A percentile compares a stretch with the other conserved stretches of the same genome.
These are phyloP conservation scores for Clavariopsis aquatica DNA, from an alignment of 495 filamentous ascomycete species.

Conservation along the genomic window DNA sequence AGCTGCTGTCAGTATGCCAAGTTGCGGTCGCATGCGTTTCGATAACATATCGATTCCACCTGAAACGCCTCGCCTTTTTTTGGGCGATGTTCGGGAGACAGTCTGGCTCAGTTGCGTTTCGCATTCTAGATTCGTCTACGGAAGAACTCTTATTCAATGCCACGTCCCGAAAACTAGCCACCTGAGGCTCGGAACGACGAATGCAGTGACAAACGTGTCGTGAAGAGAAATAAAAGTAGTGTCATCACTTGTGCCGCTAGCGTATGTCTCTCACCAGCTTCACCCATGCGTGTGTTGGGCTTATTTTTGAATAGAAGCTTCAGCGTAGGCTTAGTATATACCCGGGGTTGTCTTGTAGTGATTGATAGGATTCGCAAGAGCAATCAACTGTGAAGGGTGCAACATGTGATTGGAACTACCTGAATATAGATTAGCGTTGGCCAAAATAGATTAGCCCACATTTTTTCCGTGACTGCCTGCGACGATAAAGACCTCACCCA, in stretches of 20 bases:
- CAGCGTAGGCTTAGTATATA: neutral
- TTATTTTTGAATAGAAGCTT: neutral
- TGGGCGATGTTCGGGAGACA: neutral
- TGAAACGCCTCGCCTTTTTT: neutral
- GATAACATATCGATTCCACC: slow-evolving; percentile 21
- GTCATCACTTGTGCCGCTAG: no score
- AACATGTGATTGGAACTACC: neutral
- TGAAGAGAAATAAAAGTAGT: no score
- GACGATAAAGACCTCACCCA: slow-evolving; percentile 12
- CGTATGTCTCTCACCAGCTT: no score
- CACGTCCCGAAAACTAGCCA: neutral
- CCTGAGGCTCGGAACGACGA: neutral
- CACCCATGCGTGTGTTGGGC: no score
- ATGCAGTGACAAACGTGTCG: neutral
- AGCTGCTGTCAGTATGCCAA: neutral
- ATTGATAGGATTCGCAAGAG: neutral
- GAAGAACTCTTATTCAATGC: neutral
- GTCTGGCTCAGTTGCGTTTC: neutral
- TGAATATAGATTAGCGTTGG: neutral
- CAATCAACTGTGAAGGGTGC: neutral
- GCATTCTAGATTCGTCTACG: neutral
- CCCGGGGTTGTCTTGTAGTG: neutral
- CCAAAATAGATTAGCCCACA: neutral
- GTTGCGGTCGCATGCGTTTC: neutral
- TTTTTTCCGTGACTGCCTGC: neutral